phyloP scores from a whole-genome alignment of 176 grass and related monocot species.

The Bothriochloa decipiens region DNA sequence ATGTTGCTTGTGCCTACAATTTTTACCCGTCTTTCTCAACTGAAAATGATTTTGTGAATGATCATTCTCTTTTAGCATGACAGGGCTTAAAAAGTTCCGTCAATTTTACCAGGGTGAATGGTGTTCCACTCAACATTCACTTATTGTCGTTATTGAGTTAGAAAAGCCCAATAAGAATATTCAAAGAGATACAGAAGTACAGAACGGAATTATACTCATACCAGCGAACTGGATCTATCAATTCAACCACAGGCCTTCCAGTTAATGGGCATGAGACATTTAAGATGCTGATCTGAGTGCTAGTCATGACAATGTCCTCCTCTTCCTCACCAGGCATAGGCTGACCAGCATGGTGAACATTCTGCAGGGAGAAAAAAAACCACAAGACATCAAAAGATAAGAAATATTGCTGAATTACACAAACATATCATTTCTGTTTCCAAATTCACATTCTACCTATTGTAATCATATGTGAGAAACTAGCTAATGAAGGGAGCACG shows the following conservation, averaged over 20 bases:
- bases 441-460: background rate
- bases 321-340: conserved; percentile 95
- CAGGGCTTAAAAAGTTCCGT: background rate
- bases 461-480: background rate
- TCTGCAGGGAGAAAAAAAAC: conserved; percentile 54
- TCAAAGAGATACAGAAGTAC: background rate
- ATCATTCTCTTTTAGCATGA: conserved; percentile 3
- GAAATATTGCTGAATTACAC: background rate
- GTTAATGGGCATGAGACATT: conserved; percentile 80
- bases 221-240: conserved; percentile 80
- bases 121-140: background rate
- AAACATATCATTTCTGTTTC: background rate
- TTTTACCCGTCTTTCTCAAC: background rate
- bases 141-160: background rate
- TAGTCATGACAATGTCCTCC: conserved; percentile 92
- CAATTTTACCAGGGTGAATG: background rate
- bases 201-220: conserved; percentile 34
- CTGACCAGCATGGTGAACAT: conserved; percentile 82
- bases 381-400: background rate
- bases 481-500: conserved; percentile 1
- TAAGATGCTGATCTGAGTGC: conserved; percentile 63
- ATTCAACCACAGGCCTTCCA: conserved; percentile 70
- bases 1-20: background rate
- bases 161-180: background rate
- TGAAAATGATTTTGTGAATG: background rate